Conservation (phyloP, 176 grass and related monocot genomes). For the Secale cereale region DNA sequence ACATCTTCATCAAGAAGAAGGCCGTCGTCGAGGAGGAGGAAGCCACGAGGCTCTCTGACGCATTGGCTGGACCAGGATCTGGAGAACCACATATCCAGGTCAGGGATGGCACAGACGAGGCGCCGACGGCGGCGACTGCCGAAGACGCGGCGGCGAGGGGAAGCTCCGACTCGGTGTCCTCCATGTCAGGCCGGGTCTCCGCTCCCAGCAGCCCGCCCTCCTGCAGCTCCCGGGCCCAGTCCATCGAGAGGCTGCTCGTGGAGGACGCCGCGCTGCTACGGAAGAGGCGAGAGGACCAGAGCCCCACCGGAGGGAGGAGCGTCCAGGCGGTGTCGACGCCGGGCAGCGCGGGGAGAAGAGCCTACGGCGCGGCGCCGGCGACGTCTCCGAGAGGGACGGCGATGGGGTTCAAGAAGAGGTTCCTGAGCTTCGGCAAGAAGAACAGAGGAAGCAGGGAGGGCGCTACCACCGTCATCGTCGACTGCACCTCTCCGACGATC, state of each 20-base stretch:
- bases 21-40: conserved; percentile 6
- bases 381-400: conserved; percentile 29
- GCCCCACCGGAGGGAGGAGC: conserved; percentile 23
- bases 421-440: conserved; percentile 73
- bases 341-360: background rate
- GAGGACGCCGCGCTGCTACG: conserved; percentile 34
- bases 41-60: background rate
- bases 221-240: conserved; percentile 36
- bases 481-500: conserved; percentile 32
- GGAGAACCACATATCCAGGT: background rate
- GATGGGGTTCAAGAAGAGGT: conserved; percentile 67
- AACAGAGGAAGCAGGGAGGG: conserved; percentile 34
- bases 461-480: conserved; percentile 38
- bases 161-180: conserved; percentile 40
- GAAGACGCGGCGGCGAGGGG: conserved; percentile 30
- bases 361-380: conserved; percentile 10
- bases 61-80: background rate
- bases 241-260: conserved; percentile 43
- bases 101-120: background rate
- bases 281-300: conserved; percentile 50
- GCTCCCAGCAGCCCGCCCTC: conserved; percentile 30
- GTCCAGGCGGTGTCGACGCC: background rate
- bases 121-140: background rate
- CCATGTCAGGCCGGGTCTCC: conserved; percentile 33
- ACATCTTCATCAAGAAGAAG: conserved; percentile 41